Evolutionary conservation across 306 rosid species (phyloP).

Genomic region (Trifolium subterraneum): DNA sequence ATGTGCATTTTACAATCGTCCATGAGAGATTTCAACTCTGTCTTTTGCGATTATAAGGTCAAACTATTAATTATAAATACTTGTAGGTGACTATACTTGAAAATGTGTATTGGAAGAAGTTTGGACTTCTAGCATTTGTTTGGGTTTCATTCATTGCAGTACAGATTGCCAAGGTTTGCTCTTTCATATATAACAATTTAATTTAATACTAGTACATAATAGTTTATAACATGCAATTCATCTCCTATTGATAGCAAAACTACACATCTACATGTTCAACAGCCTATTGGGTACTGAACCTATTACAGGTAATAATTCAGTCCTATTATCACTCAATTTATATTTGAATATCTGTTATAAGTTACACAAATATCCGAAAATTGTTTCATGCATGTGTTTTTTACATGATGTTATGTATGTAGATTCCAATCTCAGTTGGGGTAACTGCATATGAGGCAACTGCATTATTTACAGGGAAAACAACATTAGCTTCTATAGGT

Average conservation of each 20-base stretch:
- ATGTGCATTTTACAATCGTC: not conserved
- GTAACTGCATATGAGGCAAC: conserved; percentile 76
- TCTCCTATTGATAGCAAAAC: conserved; percentile 51
- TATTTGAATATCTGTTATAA: not conserved
- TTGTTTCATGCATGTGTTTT: conserved; percentile 10
- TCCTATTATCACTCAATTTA: not conserved
- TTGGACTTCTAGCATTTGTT: conserved; percentile 84
- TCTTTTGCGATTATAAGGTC: not conserved
- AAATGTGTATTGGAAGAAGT: conserved; percentile 82
- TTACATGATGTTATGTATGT: conserved; percentile 28
- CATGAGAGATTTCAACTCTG: not conserved
- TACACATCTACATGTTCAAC: conserved; percentile 66
- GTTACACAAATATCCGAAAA: not conserved
- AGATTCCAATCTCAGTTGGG: conserved; percentile 85
- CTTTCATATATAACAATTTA: conserved; percentile 5
- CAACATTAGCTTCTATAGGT: conserved; percentile 66
- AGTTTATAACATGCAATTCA: conserved; percentile 21
- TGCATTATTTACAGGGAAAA: conserved; percentile 67
- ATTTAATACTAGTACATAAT: not conserved
- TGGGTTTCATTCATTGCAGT: conserved; percentile 82
- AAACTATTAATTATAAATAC: too few species aligned
- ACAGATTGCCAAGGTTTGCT: conserved; percentile 82
- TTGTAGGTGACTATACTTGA: conserved; percentile 68
- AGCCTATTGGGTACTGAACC: conserved; percentile 77
- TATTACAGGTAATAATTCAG: conserved; percentile 65